Evolutionary conservation across 2,329 filamentous ascomycete genomes (phyloP), one percentile per base, ranked within the genome.

Genomic region (Pezicula carpinea): DNA sequence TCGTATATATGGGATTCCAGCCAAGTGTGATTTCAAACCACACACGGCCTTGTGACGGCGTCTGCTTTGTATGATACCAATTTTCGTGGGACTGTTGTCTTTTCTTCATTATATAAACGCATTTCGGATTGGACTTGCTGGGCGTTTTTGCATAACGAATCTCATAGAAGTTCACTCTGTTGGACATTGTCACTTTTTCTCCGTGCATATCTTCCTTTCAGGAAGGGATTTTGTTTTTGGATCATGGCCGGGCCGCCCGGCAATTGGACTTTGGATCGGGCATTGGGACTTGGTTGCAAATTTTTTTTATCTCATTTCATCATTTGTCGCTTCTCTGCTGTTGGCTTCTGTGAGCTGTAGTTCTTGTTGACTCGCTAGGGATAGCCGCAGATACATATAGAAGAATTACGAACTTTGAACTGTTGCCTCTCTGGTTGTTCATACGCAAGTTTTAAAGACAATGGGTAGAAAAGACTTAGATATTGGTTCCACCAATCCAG

Each of bases 11-110:
- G 33, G 33, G 6, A 19, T 13, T 35, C 8, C 18, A 14, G 49
- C 48, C 50, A 53, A 41, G 19, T 21, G 22, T 15, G 22, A 15
- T 21, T 21, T 10, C 19, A 40, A n/a, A 23, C 8, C 38, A 18
- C 38, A 1, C 14, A 40, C 17, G 14, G 19, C 15, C n/a, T 22
- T 18, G 10, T 19, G 13, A 40, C 17, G 38, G 38, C 38, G 22
- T 21, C 38, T 40, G 18, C 38, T 40, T n/a, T 26, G 18, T 17
- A 15, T 26, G 38, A 26, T 40, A 21, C 38, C 18, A n/a, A 11
- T 21, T 40, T 40, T 17, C 21, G 6, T 15, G 34, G 34, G n/a
- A 17, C 18, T 36, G 10, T 7, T 10, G 11, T 13, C 8, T 17
- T 8, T 36, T 8, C 11, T 36, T 17, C 15, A 36, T 13, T 19